These are phyloP conservation scores for Erigeron canadensis DNA, from an alignment of 129 eudicot species.

Conservation along the genomic window DNA sequence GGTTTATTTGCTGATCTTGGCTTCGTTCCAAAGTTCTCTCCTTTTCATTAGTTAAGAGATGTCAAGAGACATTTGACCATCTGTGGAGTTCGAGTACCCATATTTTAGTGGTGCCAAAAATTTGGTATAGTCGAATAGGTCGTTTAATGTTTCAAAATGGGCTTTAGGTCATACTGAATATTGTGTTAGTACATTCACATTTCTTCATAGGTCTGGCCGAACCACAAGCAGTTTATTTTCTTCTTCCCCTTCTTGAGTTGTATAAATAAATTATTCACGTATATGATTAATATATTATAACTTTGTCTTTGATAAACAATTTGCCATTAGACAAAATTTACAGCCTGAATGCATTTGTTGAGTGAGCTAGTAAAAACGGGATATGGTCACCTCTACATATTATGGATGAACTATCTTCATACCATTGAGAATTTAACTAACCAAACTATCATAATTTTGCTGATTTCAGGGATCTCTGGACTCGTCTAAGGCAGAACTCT, in stretches of 20 bases:
- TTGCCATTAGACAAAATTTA: neutral
- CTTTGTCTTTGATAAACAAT: no score
- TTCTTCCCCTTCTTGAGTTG: no score
- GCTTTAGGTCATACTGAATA: no score
- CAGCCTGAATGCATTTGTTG: neutral
- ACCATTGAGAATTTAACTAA: neutral
- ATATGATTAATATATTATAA: no score
- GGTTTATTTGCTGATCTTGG: neutral
- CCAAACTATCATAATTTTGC: neutral
- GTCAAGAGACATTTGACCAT: conserved; percentile 4
- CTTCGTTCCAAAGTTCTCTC: neutral
- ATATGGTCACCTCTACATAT: neutral
- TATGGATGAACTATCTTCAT: neutral
- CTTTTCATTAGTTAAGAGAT: neutral
- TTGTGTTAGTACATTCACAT: no score
- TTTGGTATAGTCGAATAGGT: neutral
- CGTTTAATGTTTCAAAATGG: neutral
- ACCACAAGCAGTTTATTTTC: no score
- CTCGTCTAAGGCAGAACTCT: conserved; percentile 78
- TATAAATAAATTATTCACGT: no score
- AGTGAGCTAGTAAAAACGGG: neutral
- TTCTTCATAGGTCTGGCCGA: no score
- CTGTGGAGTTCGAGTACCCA: neutral
- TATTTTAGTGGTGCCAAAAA: neutral
- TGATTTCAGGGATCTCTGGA: conserved; percentile 76